Base-by-base conservation (phyloP, 179 eudicot genomes). In the Silene vulgaris region DNA sequence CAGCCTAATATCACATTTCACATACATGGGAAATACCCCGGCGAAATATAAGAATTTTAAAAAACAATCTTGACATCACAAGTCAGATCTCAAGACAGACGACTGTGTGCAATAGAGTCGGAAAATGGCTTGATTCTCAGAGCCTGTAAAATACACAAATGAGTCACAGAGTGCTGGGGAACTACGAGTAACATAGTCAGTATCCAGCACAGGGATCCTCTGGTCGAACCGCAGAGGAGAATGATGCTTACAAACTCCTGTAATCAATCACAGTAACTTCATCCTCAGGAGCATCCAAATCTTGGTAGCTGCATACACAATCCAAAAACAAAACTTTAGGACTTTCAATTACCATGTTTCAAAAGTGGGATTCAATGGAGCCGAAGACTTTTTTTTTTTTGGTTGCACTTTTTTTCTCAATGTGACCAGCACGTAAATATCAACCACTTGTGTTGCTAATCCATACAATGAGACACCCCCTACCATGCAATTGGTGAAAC, bases 261-360 rank as follows among this genome's bases (percentile, higher is more conserved):
- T 96, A 96, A 80, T 96, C 99, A 5, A 96, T 91, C 52, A 96
- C 99, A 17, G 99, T 96, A 64, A 96, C 98, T 83, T 96, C 99
- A 75, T 96, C 99, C 52, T 96, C 99, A 13, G 98, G 98, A 1
- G 98, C 99, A 85, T 96, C 99, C 80, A 96, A 88, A 74, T 96
- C 99, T 78, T 93, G 86, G 71, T 96, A 96, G 79, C 99, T 96
- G 92, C 86, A 79, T 52, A 64, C 83, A 19, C 65, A 21, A 6
- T 5, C 0, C 4, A 30, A 56, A 5, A 6, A 6, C 4, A 29
- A 29, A 65, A 43, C 2, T 2, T n/a, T 21, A 20, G n/a, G 70
- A n/a, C 23, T 23, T 16, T 67, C 20, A 11, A 40, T 17, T 67
- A 40, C n/a, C 56, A 50, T 50, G 56, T 50, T 50, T 1, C 16